These are phyloP conservation scores for Ceratobasidium sp. DNA, from an alignment of 1,284 basidiomycete species.

Conservation along the genomic window DNA sequence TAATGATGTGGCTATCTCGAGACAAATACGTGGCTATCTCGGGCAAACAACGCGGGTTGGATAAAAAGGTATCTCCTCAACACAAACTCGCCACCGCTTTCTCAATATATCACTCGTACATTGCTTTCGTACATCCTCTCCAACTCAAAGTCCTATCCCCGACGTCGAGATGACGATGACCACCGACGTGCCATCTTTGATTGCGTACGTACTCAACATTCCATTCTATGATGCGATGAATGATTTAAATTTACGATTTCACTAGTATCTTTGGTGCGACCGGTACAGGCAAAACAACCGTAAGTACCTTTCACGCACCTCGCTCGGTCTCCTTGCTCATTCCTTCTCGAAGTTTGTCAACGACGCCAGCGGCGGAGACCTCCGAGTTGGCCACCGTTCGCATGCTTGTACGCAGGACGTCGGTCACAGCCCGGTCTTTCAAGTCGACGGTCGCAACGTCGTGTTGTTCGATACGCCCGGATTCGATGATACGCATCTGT, in stretches of 20 bases:
- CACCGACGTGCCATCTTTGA: background rate
- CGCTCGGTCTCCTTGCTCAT: background rate
- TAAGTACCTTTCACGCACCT: background rate
- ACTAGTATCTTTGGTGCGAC: conserved; percentile 27
- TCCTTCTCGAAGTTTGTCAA: conserved; percentile 36
- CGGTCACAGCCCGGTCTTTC: background rate
- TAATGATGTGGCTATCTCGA: background rate
- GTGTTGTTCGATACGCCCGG: conserved; percentile 55
- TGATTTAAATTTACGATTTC: background rate
- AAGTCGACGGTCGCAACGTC: conserved; percentile 18
- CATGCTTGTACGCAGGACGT: conserved; percentile 38
- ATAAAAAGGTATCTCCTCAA: background rate
- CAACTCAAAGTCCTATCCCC: background rate
- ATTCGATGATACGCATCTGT: conserved; percentile 51
- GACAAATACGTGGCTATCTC: too few relatives aligned
- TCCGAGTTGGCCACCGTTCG: conserved; percentile 8
- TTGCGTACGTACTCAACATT: background rate
- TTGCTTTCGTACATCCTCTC: background rate
- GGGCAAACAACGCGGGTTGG: background rate
- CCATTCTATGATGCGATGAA: background rate
- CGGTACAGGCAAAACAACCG: conserved; percentile 31
- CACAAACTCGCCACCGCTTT: background rate
- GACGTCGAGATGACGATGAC: background rate
- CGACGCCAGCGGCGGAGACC: conserved; percentile 24
- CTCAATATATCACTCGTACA: too few relatives aligned